A percentile compares a stretch with the other conserved stretches of the same genome.
These are phyloP conservation scores for Tetraselmis chui DNA, from an alignment of 139 green algal species.

Conservation along the genomic window DNA sequence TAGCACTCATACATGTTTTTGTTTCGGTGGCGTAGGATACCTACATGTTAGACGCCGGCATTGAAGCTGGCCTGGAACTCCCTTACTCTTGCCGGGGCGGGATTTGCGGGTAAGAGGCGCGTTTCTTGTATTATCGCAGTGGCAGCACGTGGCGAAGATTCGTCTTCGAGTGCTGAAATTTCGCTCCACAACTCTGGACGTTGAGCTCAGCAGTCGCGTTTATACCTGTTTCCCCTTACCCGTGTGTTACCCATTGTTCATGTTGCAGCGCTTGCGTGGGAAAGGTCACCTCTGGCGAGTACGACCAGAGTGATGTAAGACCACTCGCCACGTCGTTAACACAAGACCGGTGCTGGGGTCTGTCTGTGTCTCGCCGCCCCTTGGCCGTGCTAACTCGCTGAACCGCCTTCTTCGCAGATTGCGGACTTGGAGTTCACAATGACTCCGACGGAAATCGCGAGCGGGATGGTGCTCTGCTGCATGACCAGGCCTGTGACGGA, in stretches of 20 bases:
- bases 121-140: neutral
- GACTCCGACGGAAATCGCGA: neutral
- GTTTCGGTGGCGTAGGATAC: neutral
- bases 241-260: too few relatives aligned
- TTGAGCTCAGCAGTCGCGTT: too few relatives aligned
- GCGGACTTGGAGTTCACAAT: constrained; percentile 1
- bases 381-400: too few relatives aligned
- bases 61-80: neutral
- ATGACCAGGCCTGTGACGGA: neutral
- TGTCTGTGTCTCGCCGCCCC: too few relatives aligned
- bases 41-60: constrained; percentile 1
- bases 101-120: neutral
- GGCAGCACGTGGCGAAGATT: too few relatives aligned
- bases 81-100: neutral
- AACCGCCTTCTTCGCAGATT: neutral
- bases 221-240: too few relatives aligned
- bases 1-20: too few relatives aligned
- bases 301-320: neutral
- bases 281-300: neutral
- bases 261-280: neutral
- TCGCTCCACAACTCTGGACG: too few relatives aligned
- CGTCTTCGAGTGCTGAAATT: too few relatives aligned
- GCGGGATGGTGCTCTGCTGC: neutral
- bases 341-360: too few relatives aligned
- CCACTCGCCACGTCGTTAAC: too few relatives aligned